phyloP scores from a whole-genome alignment of 2,329 filamentous ascomycete species.

The Fusarium haematococcum region DNA sequence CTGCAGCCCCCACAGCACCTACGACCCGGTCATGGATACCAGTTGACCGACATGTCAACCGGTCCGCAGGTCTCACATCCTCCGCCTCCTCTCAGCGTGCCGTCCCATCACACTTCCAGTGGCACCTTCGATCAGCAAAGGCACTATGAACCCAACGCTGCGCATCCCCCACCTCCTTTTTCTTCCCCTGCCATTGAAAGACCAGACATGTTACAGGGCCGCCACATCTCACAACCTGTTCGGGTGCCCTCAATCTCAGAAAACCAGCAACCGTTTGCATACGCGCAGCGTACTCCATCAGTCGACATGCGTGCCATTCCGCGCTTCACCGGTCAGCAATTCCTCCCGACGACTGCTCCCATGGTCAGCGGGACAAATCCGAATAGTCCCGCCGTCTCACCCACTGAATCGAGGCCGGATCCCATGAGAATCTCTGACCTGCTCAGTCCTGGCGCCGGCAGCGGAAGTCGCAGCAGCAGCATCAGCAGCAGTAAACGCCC shows the following conservation, averaged over 20 bases:
- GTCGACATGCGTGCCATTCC: constrained; percentile 4
- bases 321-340: constrained; percentile 10
- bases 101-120: constrained; percentile 19
- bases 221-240: constrained; percentile 8
- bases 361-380: background rate
- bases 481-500: constrained; percentile 3
- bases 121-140: constrained; percentile 19
- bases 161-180: constrained; percentile 10
- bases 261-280: constrained; percentile 7
- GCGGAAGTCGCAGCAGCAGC: background rate
- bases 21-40: constrained; percentile 21
- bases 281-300: constrained; percentile 13
- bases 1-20: constrained; percentile 21
- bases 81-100: constrained; percentile 16
- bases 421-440: constrained; percentile 42
- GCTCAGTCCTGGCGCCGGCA: constrained; percentile 16
- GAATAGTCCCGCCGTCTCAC: constrained; percentile 24
- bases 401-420: constrained; percentile 31
- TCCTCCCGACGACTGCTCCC: background rate
- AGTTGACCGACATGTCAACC: constrained; percentile 24
- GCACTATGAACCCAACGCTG: constrained; percentile 4
- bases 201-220: constrained; percentile 20
- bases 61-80: constrained; percentile 31
- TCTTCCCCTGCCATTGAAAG: constrained; percentile 1
- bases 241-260: constrained; percentile 15